phyloP scores from a whole-genome alignment of 768 basidiomycete species.

The Lentinula guzmanii region DNA sequence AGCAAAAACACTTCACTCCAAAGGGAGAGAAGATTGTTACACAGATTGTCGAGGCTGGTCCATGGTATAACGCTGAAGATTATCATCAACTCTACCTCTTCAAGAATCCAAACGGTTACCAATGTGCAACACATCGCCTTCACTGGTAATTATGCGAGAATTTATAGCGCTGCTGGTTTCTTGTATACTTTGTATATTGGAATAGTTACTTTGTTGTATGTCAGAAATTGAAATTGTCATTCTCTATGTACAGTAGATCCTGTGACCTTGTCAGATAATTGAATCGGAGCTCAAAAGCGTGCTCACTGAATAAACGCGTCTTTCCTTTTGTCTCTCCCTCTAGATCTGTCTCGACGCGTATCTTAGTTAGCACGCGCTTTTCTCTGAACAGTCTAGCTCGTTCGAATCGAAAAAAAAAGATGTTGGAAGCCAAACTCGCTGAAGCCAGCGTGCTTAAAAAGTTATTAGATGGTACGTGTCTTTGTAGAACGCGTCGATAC shows the following conservation, averaged over 20 bases:
- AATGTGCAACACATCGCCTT: slow-evolving; percentile 83
- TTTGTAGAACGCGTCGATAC: neutral
- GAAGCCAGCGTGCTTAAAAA: slow-evolving; percentile 90
- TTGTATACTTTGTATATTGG: no score
- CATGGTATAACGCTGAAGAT: slow-evolving; percentile 81
- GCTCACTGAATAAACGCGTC: neutral
- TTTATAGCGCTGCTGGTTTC: no score
- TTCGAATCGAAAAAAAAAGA: slow-evolving; percentile 18
- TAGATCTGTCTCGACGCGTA: neutral
- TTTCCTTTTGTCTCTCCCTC: neutral
- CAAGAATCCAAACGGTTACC: slow-evolving; percentile 85
- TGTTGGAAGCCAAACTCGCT: slow-evolving; percentile 89
- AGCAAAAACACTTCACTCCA: slow-evolving; percentile 75
- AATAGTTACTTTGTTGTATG: no score
- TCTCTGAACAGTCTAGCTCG: slow-evolving; percentile 14
- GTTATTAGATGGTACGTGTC: slow-evolving; percentile 76
- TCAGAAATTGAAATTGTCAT: no score
- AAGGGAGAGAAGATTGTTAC: slow-evolving; percentile 75
- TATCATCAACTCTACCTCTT: slow-evolving; percentile 81
- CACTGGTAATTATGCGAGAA: slow-evolving; percentile 57
- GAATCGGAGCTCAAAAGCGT: slow-evolving; percentile 1
- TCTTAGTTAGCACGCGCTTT: slow-evolving; percentile 1
- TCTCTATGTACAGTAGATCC: no score
- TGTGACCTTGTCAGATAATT: neutral
- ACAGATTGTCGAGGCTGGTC: slow-evolving; percentile 57